Evolutionary conservation across 2,329 filamentous ascomycete genomes (phyloP), one percentile per base, ranked within the genome.

Genomic region (Zymoseptoria ardabiliae): DNA sequence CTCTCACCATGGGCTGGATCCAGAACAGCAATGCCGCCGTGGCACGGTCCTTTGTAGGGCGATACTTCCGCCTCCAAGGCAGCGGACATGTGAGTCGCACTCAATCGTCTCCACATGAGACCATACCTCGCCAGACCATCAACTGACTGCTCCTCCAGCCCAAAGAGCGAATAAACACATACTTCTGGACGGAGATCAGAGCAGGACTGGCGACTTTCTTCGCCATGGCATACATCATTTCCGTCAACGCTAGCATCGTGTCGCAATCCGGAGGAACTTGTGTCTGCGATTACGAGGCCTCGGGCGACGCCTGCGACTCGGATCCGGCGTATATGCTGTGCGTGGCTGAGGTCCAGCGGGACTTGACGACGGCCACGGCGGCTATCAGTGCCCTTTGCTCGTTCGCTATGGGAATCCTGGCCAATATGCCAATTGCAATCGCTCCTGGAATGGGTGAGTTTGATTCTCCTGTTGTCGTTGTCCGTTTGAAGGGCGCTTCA

Each of bases 401-500:
- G n/a, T 91, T 95, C 74, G 86, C 81, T 74, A 91, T 95, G 87
- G 91, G 91, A 20, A 74, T 93, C 1, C 85, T 92, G 64, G 87
- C 91, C 63, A 95, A 95, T 66, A 79, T 93, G 77, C 90, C 90
- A 1, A 85, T 90, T 65, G 86, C 84, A 8, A 75, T 90, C 50
- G 88, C 87, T 6, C 87, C 88, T 17, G 88, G 88, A 45, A 89
- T 91, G 87, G 88, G 35, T 45, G 35, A 45, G 30, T 35, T 13
- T 13, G 10, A 23, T 23, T 23, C 3, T 35, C 11, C 28, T 35
- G 30, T 35, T 35, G 25, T 28, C 25, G 25, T 28, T 28, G 30
- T 17, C 4, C 10, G 10, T 35, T 17, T 17, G 30, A 13, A 35
- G 4, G 35, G 35, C 11, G 11, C 35, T 17, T 11, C 35, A 5